Evolutionary conservation across 768 basidiomycete species (phyloP).

Genomic region (Lactarius akahatsu): DNA sequence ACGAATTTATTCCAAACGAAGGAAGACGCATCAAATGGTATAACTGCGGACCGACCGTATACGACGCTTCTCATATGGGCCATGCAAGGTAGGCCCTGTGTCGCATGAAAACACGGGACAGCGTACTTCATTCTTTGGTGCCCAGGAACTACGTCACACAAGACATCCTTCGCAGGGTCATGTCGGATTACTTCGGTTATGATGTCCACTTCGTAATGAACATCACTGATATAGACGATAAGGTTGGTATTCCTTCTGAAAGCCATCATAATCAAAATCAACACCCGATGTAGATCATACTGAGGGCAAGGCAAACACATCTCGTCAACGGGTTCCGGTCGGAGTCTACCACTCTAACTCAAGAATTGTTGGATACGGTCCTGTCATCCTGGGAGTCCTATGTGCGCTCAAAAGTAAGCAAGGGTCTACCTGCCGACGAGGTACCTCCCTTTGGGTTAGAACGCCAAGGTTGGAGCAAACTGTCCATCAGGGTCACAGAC

Average conservation of each 20-base stretch:
- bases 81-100: slow-evolving; percentile 76
- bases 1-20: slow-evolving; percentile 68
- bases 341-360: slow-evolving; percentile 53
- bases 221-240: slow-evolving; percentile 98
- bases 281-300: slow-evolving; percentile 71
- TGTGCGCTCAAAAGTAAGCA: slow-evolving; percentile 60
- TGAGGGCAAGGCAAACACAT: slow-evolving; percentile 81
- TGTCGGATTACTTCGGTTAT: slow-evolving; percentile 95
- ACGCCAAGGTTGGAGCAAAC: slow-evolving; percentile 50
- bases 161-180: slow-evolving; percentile 84
- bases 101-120: background rate
- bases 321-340: slow-evolving; percentile 62
- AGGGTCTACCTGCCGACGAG: slow-evolving; percentile 55
- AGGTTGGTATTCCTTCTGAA: slow-evolving; percentile 48
- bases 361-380: slow-evolving; percentile 56
- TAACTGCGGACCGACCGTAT: slow-evolving; percentile 98
- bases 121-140: background rate
- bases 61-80: slow-evolving; percentile 98
- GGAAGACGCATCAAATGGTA: slow-evolving; percentile 93
- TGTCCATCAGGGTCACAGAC: slow-evolving; percentile 49
- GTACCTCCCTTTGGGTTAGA: slow-evolving; percentile 50
- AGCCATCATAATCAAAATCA: slow-evolving; percentile 20
- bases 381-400: slow-evolving; percentile 65
- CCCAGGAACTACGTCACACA: slow-evolving; percentile 94
- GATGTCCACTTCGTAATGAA: slow-evolving; percentile 99